Base-by-base conservation (phyloP, 305 asterid species). In the Solanum hybrid region DNA sequence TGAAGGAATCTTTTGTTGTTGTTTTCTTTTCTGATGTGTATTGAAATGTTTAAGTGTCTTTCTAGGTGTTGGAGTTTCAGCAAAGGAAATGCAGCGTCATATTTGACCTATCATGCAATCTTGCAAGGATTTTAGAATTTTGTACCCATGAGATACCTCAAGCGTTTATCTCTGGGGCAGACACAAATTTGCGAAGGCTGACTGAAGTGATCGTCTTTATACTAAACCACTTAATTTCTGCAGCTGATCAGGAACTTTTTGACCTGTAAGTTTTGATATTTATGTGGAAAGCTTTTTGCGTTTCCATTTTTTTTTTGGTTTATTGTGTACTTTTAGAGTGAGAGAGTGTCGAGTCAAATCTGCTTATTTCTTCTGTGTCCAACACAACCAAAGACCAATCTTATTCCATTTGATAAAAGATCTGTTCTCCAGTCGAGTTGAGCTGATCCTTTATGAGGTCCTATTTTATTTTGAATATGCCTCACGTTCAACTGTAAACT, bases 81-180 rank as follows among this genome's bases (percentile, higher is more conserved):
- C 98, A 95, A 87, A 95, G 97, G 94, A 97, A 96, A 92, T 96
- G 98, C 92, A 94, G 97, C 85, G 95, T 96, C 51, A 96, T 96
- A 94, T 97, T 96, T 92, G 99, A 97, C 86, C 98, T 96, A 75
- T 96, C 98, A 61, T 96, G 99, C 95, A 97, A 96, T 92, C 98
- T 96, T 87, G 99, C 98, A 36, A 96, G 99, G 92, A 95, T 97
- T 31, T 89, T 97, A 89, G 99, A 97, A 88, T 97, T 97, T 90
- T 96, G 98, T 89, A 96, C 99, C 65, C 93, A 92, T 78, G 98
- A 96, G 92, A 93, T 97, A 88, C 99, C 99, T 89, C 98, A 93
- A 93, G 98, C 97, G 32, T 97, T 97, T 90, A 94, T 97, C 78
- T 91, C 94, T 5, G 99, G 98, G 89, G 92, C 87, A 77, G 99